Evolutionary conservation across 768 basidiomycete species (phyloP).

Genomic region (Naganishia onofrii): DNA sequence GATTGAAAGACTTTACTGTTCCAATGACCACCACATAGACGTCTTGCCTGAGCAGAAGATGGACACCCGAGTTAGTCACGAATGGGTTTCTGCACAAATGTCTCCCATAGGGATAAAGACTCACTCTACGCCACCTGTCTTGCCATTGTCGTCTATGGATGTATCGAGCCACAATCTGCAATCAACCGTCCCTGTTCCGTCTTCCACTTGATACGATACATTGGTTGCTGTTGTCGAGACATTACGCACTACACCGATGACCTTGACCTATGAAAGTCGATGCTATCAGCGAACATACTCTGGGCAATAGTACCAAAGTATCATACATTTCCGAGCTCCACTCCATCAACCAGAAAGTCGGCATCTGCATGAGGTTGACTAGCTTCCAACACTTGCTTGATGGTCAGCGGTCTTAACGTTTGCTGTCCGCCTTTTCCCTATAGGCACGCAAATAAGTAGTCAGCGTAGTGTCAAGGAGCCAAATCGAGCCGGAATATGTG

Average conservation of each 20-base stretch:
- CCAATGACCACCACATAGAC: conserved; percentile 78
- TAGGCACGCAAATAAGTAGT: background rate
- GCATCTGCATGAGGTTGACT: conserved; percentile 82
- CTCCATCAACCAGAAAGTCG: conserved; percentile 78
- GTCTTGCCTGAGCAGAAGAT: conserved; percentile 60
- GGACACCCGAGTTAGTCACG: background rate
- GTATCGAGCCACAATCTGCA: conserved; percentile 68
- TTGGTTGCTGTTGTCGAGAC: conserved; percentile 74
- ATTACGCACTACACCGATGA: conserved; percentile 71
- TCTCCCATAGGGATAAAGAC: conserved; percentile 23
- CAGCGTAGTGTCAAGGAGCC: background rate
- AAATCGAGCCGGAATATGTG: too few relatives aligned
- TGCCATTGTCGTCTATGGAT: conserved; percentile 58
- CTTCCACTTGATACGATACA: conserved; percentile 73
- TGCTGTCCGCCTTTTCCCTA: conserved; percentile 38
- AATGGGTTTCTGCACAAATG: background rate
- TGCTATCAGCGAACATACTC: background rate
- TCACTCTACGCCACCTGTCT: conserved; percentile 51
- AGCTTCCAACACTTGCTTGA: conserved; percentile 71
- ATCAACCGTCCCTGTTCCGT: conserved; percentile 65
- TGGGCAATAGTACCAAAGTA: background rate
- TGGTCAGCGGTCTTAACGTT: conserved; percentile 69
- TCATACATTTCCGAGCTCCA: conserved; percentile 74
- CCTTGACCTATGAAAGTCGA: conserved; percentile 59
- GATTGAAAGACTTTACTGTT: conserved; percentile 72